Conservation (phyloP, 23 red algal genomes). For the Gracilaria caudata region DNA sequence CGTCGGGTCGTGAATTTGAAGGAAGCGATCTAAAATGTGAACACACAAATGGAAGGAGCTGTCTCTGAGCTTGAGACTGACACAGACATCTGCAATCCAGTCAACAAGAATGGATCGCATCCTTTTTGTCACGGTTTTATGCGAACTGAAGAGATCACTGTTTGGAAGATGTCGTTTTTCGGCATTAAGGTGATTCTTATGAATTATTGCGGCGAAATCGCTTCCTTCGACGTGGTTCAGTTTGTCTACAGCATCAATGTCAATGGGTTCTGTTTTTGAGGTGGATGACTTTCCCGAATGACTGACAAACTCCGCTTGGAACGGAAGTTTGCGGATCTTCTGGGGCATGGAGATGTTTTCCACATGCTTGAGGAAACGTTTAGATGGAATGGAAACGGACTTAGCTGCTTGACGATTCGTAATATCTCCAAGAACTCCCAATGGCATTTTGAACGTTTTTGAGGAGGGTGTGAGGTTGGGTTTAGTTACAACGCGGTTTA, state of each 20-base stretch:
- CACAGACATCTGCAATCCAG: conserved; percentile 10
- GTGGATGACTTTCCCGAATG: neutral
- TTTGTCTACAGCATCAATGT: conserved; percentile 9
- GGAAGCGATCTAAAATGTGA: conserved; percentile 7
- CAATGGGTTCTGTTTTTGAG: neutral
- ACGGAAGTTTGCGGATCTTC: neutral
- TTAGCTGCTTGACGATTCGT: neutral
- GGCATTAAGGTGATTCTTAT: neutral
- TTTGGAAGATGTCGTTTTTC: neutral
- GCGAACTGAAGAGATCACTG: neutral
- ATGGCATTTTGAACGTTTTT: neutral
- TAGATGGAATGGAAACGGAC: neutral
- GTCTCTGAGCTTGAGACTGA: conserved; percentile 2
- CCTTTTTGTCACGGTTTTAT: neutral
- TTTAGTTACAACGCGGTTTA: neutral
- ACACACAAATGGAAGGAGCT: neutral
- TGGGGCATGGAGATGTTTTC: neutral
- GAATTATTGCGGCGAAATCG: conserved; percentile 1
- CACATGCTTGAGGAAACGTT: neutral
- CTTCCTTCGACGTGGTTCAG: conserved; percentile 7
- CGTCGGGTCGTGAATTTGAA: neutral
- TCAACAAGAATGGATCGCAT: conserved; percentile 12
- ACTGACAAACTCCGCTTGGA: neutral
- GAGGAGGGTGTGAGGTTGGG: neutral
- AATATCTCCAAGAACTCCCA: neutral